Conservation (phyloP, 2,329 filamentous ascomycete species). For the Fusarium sp. region DNA sequence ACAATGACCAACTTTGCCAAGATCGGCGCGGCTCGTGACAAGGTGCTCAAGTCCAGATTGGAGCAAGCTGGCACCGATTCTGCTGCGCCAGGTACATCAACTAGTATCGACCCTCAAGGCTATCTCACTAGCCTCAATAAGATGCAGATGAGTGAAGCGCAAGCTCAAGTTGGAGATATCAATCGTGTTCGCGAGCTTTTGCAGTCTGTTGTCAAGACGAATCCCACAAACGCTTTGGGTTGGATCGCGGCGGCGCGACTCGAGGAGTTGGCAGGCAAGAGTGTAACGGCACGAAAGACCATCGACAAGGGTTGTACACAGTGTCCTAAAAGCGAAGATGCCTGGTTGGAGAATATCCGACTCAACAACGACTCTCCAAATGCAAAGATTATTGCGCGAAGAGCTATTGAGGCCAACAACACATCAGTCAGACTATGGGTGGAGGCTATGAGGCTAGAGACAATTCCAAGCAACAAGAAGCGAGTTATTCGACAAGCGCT, state of each 20-base stretch:
- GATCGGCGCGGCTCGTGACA: slow-evolving; percentile 95
- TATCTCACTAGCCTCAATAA: slow-evolving; percentile 93
- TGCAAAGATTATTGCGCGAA: slow-evolving; percentile 93
- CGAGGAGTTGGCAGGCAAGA: slow-evolving; percentile 92
- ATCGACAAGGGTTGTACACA: slow-evolving; percentile 90
- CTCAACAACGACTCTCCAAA: slow-evolving; percentile 88
- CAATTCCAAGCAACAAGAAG: slow-evolving; percentile 86
- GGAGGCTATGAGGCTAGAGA: slow-evolving; percentile 93
- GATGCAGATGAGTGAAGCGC: slow-evolving; percentile 80
- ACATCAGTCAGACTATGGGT: slow-evolving; percentile 92
- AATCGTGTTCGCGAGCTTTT: slow-evolving; percentile 91
- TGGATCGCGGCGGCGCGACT: slow-evolving; percentile 96
- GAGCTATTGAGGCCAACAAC: slow-evolving; percentile 92
- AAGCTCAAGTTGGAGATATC: slow-evolving; percentile 91
- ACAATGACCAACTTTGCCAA: slow-evolving; percentile 98
- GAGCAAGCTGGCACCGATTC: slow-evolving; percentile 83
- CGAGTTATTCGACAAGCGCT: slow-evolving; percentile 91
- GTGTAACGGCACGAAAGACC: slow-evolving; percentile 86
- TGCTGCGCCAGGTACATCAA: slow-evolving; percentile 80
- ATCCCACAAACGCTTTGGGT: slow-evolving; percentile 91
- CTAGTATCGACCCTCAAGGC: slow-evolving; percentile 92
- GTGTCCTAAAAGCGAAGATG: slow-evolving; percentile 94
- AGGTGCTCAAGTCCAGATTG: slow-evolving; percentile 92
- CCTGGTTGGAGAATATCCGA: slow-evolving; percentile 95
- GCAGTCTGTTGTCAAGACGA: slow-evolving; percentile 98